Conservation (phyloP, 2,329 filamentous ascomycete species). For the Myriosclerotinia scirpicola region DNA sequence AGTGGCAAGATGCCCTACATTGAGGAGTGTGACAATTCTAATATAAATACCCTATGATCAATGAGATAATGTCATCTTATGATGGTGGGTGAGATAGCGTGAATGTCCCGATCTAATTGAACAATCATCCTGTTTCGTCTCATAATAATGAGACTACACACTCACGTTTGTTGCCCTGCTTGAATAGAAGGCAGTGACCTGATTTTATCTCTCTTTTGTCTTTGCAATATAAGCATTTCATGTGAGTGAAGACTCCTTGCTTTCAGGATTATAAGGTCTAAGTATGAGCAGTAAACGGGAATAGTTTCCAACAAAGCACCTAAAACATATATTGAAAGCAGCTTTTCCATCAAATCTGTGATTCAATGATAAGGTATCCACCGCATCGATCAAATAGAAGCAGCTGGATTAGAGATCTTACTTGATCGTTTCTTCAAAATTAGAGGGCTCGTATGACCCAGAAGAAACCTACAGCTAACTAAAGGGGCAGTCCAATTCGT, state of each 20-base stretch:
- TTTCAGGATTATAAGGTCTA: slow-evolving; percentile 5
- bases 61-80: not conserved
- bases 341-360: not conserved
- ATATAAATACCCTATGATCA: not conserved
- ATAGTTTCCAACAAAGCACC: slow-evolving; percentile 8
- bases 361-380: not conserved
- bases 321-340: slow-evolving; percentile 12
- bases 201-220: not conserved
- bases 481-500: not conserved
- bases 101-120: not conserved
- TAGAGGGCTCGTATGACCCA: not conserved
- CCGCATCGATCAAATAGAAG: slow-evolving; percentile 1
- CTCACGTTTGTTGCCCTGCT: not conserved
- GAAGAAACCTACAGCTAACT: not conserved
- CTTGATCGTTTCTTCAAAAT: not conserved
- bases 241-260: not conserved
- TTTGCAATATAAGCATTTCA: not conserved
- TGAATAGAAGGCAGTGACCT: not conserved
- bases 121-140: not conserved
- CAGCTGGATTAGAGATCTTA: not conserved
- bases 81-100: not conserved
- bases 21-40: not conserved
- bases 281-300: not conserved
- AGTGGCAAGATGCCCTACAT: not conserved
- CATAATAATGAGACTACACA: not conserved